Base-by-base conservation (phyloP, 371 early-diverging fungal species). In the Phascolomyces articulosus region DNA sequence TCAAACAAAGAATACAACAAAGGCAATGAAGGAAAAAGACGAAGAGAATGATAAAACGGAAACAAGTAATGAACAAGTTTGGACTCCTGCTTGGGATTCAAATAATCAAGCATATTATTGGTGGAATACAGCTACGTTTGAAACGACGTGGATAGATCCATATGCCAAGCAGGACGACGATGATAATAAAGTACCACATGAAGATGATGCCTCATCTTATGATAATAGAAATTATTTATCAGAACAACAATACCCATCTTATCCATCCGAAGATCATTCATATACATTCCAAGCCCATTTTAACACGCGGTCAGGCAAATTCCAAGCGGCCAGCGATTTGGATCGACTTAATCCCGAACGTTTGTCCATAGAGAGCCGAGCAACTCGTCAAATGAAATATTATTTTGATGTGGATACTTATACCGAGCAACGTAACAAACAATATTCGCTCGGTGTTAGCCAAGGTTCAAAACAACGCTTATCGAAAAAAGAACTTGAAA, bases 51-150 rank as follows among this genome's bases (percentile, higher is more conserved):
- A 26, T 26, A 16, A 6, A 34, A 31, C n/a, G 27, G 27, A 8
- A 40, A 20, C 18, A 58, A 27, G 44, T 18, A n/a, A 44, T n/a
- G 44, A 44, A 13, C 44, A 44, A 44, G 44, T 60, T 40, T 87
- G 87, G 87, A 78, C 78, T 51, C 64, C 83, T n/a, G 77, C 77
- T 24, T 87, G 84, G 83, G 83, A 87, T 71, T 72, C 75, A 6
- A 69, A 70, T 31, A 71, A 70, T 8, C 79, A 83, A 61, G 72
- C 76, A 2, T 87, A 84, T 55, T 87, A 87, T 67, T 87, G 80
- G 78, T 87, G 85, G 88, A 87, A 87, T 65, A 82, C 79, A 31
- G 60, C 73, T 18, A 86, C 88, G 9, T 81, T 86, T 58, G 85
- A 87, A 66, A 87, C 86, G 1, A 82, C 84, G 4, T 86, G 85